Conservation (phyloP, 2,329 filamentous ascomycete species). For the Tolypocladium tundrense region DNA sequence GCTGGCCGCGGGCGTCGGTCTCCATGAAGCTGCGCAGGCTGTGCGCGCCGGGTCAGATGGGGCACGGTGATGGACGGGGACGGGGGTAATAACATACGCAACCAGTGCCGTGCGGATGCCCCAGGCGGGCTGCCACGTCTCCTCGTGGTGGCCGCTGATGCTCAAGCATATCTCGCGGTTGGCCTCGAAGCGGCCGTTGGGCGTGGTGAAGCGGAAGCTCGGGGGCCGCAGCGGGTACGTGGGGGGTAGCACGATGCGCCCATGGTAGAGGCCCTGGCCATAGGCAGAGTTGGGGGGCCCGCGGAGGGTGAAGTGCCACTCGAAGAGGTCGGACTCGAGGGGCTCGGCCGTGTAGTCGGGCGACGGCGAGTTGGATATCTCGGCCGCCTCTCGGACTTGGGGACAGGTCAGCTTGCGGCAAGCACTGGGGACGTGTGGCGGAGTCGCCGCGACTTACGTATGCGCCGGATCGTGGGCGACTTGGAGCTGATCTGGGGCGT, state of each 20-base stretch:
- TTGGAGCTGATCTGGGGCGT: constrained; percentile 54
- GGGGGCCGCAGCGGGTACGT: constrained; percentile 88
- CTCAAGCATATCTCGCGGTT: constrained; percentile 95
- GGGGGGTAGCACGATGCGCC: constrained; percentile 82
- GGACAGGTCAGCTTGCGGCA: background rate
- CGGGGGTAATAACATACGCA: constrained; percentile 32
- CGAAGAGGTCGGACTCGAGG: constrained; percentile 82
- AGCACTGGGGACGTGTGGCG: background rate
- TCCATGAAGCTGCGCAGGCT: constrained; percentile 84
- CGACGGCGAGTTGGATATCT: constrained; percentile 70
- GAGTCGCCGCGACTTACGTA: constrained; percentile 44
- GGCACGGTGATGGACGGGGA: no score
- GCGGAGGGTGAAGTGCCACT: constrained; percentile 98
- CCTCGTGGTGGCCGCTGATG: constrained; percentile 92
- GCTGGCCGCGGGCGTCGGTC: constrained; percentile 74
- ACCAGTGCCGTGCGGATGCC: constrained; percentile 82
- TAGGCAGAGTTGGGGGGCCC: constrained; percentile 78
- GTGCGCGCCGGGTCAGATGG: background rate
- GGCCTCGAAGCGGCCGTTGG: constrained; percentile 84
- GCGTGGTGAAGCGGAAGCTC: constrained; percentile 90
- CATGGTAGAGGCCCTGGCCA: constrained; percentile 80
- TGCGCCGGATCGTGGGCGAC: constrained; percentile 76
- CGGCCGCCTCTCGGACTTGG: constrained; percentile 78
- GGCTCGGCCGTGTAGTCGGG: constrained; percentile 79
- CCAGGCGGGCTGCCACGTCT: constrained; percentile 98